These are phyloP conservation scores for Monilinia vaccinii-corymbosi DNA, from an alignment of 2,329 filamentous ascomycete genomes.

Conservation along the genomic window DNA sequence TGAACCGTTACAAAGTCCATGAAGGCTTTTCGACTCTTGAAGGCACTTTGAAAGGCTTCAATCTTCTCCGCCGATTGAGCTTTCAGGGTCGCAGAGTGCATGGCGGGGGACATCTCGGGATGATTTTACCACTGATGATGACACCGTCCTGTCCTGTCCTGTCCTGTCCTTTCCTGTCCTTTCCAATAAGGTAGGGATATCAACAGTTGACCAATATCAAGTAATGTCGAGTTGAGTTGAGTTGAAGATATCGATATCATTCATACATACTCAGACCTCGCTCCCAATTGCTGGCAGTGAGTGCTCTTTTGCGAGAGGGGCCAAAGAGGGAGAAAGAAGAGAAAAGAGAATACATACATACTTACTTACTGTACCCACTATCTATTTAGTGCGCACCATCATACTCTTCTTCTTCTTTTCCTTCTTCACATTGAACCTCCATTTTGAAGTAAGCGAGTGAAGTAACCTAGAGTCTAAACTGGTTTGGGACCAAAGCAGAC, in stretches of 20 bases:
- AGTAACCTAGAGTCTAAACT: no score
- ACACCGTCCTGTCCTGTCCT: background rate
- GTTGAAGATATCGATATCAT: background rate
- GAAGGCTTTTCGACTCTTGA: slow-evolving; percentile 18
- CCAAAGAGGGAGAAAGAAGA: no score
- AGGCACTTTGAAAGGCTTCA: slow-evolving; percentile 17
- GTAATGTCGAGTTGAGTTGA: background rate
- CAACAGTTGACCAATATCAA: background rate
- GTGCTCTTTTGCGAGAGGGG: no score
- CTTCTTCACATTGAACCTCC: no score
- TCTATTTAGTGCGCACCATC: no score
- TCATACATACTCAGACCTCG: slow-evolving; percentile 11
- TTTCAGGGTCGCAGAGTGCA: slow-evolving; percentile 6
- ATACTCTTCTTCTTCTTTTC: no score
- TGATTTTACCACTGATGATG: background rate
- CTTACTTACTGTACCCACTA: no score
- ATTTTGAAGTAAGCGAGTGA: no score
- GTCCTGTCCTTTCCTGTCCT: background rate
- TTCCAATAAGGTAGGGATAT: background rate
- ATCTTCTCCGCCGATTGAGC: slow-evolving; percentile 12
- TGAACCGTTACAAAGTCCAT: slow-evolving; percentile 17
- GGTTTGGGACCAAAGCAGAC: no score
- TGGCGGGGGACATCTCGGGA: slow-evolving; percentile 16
- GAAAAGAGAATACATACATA: no score
- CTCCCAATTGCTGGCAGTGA: slow-evolving; percentile 19